Base-by-base conservation (phyloP, 345 rosid genomes). In the Brassica napus region DNA sequence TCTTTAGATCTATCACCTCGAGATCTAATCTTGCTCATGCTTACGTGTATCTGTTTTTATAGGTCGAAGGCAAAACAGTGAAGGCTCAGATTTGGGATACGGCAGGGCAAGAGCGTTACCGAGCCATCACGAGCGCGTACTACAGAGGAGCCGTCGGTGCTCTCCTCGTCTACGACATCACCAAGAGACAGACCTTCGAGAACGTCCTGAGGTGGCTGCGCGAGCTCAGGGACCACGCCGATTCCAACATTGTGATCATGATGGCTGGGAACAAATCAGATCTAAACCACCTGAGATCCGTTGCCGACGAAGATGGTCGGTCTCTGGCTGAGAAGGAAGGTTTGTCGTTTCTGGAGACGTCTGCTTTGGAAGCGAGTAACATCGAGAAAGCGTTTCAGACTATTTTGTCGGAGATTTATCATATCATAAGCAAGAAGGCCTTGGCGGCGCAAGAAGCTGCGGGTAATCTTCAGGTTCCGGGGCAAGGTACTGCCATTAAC, bases 61-160 rank as follows among this genome's bases (percentile, higher is more conserved):
- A 79, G 97, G 94, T 89, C 5, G 92, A 91, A 81, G 97, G 92
- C 67, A 91, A 91, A 83, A 88, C 88, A 32, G 90, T 91, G 11
- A 91, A 91, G 88, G 94, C 92, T 30, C 92, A 91, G 87, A 91
- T 91, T 47, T 89, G 92, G 97, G 97, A 91, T 44, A 89, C 94
- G 0, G 97, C 94, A 28, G 97, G 97, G 8, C 97, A 91, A 76
- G 94, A 91, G 81, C 87, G 97, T 44, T 91, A 90, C n/a, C 78
- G 92, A 80, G 94, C 94, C 11, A 82, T 91, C 70, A 91, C 94
- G 16, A 88, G 87, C 65, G 92, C 92, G 39, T 91, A 89, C 83
- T 89, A 91, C 69, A 82, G 94, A 81, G 97, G 97, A 72, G 94
- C 94, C 2, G 96, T 89, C 7, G 96, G 96, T 0, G 96, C 96